Base-by-base conservation (phyloP, 2,329 filamentous ascomycete species). In the Torrubiellomyces zombiae region DNA sequence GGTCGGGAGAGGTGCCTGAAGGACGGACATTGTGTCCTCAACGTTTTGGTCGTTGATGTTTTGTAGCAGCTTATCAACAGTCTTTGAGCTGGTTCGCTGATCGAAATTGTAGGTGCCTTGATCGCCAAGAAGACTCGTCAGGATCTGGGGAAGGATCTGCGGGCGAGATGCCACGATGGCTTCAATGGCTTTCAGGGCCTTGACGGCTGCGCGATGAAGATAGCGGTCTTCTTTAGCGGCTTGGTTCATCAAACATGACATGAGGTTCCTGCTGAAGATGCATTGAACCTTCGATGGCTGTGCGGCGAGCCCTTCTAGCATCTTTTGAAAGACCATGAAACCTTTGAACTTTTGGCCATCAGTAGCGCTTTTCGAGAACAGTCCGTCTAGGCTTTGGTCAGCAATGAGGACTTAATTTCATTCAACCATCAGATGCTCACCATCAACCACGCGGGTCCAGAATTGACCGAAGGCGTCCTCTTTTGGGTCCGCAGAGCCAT, bases 311-410 rank as follows among this genome's bases (percentile, higher is more conserved):
- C 56, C 55, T 21, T 63, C 54, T 4, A 94, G 53, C 38, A 83
- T 68, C 41, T 76, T 80, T 38, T 76, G 72, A 40, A 94, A 81
- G 3, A 95, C 66, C 40, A 85, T 71, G 51, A 95, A 86, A 0
- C 89, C 89, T 49, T 82, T 83, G 41, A 81, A 82, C 50, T 94
- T 95, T 28, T 91, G 77, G 38, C 85, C 81, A 21, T 85, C 73
- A 2, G 83, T 91, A 6, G 85, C 76, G 8, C 67, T 71, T 28
- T 75, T 69, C 5, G 80, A 75, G 45, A 95, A 94, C 4, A 94
- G 62, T 7, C 78, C 76, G 44, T 86, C 79, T 86, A 33, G 1
- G 22, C 3, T 6, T 21, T 24, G 19, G 38, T 48, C 33, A 55
- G 38, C 21, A 15, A 14, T 5, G 20, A 3, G 9, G 10, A 5